Percentiles rank a stretch among this genome's conserved stretches.
phyloP scores from a whole-genome alignment of 2,329 filamentous ascomycete species.

The Hirsutella rhossiliensis region DNA sequence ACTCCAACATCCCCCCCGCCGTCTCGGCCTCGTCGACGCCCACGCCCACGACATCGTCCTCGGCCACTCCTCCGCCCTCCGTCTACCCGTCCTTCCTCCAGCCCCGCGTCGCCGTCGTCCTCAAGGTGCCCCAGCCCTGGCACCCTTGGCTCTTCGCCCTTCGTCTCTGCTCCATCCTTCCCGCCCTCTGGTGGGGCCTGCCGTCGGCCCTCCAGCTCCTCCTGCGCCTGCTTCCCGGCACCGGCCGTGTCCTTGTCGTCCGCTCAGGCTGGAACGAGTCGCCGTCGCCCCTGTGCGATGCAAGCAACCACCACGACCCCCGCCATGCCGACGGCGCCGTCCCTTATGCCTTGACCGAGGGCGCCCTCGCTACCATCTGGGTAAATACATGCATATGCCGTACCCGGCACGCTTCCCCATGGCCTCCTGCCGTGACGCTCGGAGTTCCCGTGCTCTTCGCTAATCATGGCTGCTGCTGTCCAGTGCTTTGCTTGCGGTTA shows the following conservation, averaged over 20 bases:
- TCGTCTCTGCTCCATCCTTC: constrained; percentile 58
- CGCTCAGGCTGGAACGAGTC: constrained; percentile 6
- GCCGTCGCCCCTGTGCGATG: background rate
- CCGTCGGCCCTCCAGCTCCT: constrained; percentile 58
- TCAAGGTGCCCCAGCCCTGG: constrained; percentile 62
- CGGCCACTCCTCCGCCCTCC: constrained; percentile 1
- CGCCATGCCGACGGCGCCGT: constrained; percentile 8
- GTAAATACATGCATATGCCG: constrained; percentile 21
- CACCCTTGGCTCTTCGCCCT: constrained; percentile 61
- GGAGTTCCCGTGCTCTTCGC: background rate
- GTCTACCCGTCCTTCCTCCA: constrained; percentile 43
- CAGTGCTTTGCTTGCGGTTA: constrained; percentile 68
- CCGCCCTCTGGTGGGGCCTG: constrained; percentile 60
- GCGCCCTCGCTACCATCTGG: constrained; percentile 62
- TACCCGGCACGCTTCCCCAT: background rate
- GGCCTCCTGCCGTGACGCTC: background rate
- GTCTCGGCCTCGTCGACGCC: background rate
- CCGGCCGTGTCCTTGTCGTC: constrained; percentile 17
- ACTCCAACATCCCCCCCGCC: background rate
- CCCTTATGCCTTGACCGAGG: constrained; percentile 46
- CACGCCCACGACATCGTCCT: background rate
- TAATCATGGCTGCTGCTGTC: too few species aligned
- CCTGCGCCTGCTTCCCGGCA: constrained; percentile 42
- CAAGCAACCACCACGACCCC: background rate
- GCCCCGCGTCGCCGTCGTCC: constrained; percentile 65